Evolutionary conservation across 2,329 filamentous ascomycete genomes (phyloP).

Genomic region (Phyllosticta paracitricarpa): DNA sequence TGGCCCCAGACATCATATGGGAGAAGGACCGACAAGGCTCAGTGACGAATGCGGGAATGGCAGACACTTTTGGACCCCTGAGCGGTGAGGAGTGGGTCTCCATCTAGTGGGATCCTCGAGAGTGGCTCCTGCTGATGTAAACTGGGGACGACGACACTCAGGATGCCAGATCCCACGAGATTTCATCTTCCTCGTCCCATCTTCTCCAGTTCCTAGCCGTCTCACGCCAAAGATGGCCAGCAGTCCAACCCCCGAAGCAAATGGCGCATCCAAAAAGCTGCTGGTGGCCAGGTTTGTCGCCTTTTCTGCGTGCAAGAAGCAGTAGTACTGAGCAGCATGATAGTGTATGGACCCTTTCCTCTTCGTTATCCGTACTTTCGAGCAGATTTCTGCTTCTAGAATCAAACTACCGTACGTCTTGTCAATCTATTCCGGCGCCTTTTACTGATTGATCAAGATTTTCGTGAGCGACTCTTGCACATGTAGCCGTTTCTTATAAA

Average conservation of each 20-base stretch:
- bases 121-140: not conserved
- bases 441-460: slow-evolving; percentile 1
- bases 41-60: not conserved
- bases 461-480: not conserved
- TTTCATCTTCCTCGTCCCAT: not conserved
- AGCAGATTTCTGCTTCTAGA: slow-evolving; percentile 5
- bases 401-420: slow-evolving; percentile 4
- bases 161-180: not conserved
- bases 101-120: not conserved
- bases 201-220: not conserved
- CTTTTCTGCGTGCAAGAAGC: not conserved
- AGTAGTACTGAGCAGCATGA: not conserved
- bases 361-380: slow-evolving; percentile 1
- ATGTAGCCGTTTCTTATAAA: too few relatives aligned
- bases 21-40: not conserved
- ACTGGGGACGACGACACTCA: not conserved
- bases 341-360: slow-evolving; percentile 3
- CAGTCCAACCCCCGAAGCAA: not conserved
- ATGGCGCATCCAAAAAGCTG: not conserved
- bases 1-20: not conserved
- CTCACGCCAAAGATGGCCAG: not conserved
- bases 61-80: not conserved
- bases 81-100: not conserved
- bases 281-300: slow-evolving; percentile 1
- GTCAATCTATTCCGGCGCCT: too few relatives aligned